A percentile compares a stretch with the other conserved stretches of the same genome.
These are phyloP conservation scores for Coccomyxa sp. DNA, from an alignment of 139 green algal genomes.

Conservation along the genomic window DNA sequence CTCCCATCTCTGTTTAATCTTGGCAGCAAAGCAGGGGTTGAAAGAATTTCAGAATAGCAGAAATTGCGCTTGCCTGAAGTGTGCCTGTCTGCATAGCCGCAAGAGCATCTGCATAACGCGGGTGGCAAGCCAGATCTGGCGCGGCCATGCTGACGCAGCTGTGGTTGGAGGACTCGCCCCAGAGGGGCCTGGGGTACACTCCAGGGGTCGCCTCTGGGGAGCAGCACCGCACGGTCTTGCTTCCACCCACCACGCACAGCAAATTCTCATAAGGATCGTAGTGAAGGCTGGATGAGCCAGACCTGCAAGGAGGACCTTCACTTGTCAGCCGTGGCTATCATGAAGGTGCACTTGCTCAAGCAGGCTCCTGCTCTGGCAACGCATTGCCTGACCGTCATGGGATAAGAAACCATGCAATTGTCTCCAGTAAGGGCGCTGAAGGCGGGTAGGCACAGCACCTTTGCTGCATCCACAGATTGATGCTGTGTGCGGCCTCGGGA, in stretches of 20 bases:
- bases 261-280: conserved; percentile 85
- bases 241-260: conserved; percentile 55
- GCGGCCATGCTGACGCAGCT: conserved; percentile 51
- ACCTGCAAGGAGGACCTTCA: conserved; percentile 7
- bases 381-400: not conserved
- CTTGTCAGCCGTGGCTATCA: conserved; percentile 5
- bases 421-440: not conserved
- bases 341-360: too few species aligned
- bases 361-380: not conserved
- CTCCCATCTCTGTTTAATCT: too few species aligned
- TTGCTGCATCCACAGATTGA: not conserved
- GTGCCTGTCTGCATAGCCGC: too few species aligned
- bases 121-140: conserved; percentile 40
- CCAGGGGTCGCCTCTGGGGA: conserved; percentile 29
- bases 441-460: not conserved
- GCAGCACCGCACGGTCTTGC: conserved; percentile 42
- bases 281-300: conserved; percentile 60
- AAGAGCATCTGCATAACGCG: conserved; percentile 22
- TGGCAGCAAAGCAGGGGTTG: too few species aligned
- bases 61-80: too few species aligned
- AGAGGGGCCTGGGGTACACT: conserved; percentile 52
- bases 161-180: conserved; percentile 66
- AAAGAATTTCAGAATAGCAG: too few species aligned
- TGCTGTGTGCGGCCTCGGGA: too few species aligned
- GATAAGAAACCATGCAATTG: not conserved